Conservation (phyloP, 73 alveolate genomes). For the Paramecium bursaria region DNA sequence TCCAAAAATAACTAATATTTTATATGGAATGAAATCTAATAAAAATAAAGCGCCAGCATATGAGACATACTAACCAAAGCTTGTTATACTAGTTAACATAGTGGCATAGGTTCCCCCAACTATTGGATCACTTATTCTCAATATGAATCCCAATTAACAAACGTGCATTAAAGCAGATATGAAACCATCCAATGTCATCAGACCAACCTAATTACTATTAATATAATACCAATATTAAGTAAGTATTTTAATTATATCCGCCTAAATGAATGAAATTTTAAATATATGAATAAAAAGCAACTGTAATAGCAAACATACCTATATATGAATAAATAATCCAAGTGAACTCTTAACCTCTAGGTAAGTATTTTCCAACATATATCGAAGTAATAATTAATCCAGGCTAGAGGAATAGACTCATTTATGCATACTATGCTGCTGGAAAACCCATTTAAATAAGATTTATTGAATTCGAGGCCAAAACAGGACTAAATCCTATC, state of each 20-base stretch:
- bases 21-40: slow-evolving; percentile 26
- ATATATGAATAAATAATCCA: slow-evolving; percentile 22
- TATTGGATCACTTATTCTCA: slow-evolving; percentile 33
- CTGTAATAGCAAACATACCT: neutral
- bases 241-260: slow-evolving; percentile 20
- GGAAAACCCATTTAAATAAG: slow-evolving; percentile 58
- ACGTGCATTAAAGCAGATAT: slow-evolving; percentile 5
- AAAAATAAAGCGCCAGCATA: slow-evolving; percentile 15
- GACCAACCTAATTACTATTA: neutral
- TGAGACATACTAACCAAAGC: slow-evolving; percentile 17
- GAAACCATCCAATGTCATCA: slow-evolving; percentile 8
- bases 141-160: slow-evolving; percentile 19
- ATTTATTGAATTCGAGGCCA: slow-evolving; percentile 11
- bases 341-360: slow-evolving; percentile 48
- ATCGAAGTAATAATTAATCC: slow-evolving; percentile 1
- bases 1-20: neutral
- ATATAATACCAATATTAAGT: neutral
- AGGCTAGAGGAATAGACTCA: neutral
- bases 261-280: slow-evolving; percentile 25
- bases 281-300: neutral
- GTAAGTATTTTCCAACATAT: slow-evolving; percentile 18
- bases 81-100: neutral
- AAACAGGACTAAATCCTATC: slow-evolving; percentile 33
- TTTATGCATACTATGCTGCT: slow-evolving; percentile 8
- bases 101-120: slow-evolving; percentile 60